A percentile compares a stretch with the other conserved stretches of the same genome.
Evolutionary conservation across 108 stramenopile species (phyloP).

Genomic region (Cyclostephanos invisitatus): DNA sequence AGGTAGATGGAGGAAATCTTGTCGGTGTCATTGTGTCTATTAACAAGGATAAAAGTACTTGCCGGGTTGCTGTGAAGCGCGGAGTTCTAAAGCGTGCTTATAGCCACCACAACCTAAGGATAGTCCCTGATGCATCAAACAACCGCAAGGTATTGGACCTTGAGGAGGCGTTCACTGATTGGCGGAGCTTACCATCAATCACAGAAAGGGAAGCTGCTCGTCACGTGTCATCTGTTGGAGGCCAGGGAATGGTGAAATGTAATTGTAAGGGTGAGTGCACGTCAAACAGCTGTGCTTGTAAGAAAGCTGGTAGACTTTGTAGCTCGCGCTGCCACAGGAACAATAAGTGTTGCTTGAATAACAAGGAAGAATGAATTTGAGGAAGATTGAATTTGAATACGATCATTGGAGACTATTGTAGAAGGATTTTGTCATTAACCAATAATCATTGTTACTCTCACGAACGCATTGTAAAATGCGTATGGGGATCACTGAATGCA

Average conservation of each 20-base stretch:
- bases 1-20: background rate
- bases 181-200: background rate
- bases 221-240: background rate
- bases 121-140: background rate
- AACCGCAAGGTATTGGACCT: background rate
- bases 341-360: background rate
- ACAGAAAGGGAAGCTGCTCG: background rate
- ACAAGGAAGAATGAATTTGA: background rate
- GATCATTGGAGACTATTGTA: no score
- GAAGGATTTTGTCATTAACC: no score
- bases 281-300: background rate
- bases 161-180: background rate
- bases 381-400: background rate
- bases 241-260: background rate
- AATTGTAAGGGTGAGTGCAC: background rate
- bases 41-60: no score
- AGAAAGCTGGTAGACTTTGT: background rate
- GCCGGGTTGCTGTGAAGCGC: no score
- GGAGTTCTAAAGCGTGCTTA: no score
- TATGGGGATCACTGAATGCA: no score
- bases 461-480: no score
- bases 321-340: background rate
- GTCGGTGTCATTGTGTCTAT: background rate
- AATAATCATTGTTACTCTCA: no score
- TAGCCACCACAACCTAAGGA: no score